Base-by-base conservation (phyloP, 1,284 basidiomycete genomes). In the Athelia psychrophila region DNA sequence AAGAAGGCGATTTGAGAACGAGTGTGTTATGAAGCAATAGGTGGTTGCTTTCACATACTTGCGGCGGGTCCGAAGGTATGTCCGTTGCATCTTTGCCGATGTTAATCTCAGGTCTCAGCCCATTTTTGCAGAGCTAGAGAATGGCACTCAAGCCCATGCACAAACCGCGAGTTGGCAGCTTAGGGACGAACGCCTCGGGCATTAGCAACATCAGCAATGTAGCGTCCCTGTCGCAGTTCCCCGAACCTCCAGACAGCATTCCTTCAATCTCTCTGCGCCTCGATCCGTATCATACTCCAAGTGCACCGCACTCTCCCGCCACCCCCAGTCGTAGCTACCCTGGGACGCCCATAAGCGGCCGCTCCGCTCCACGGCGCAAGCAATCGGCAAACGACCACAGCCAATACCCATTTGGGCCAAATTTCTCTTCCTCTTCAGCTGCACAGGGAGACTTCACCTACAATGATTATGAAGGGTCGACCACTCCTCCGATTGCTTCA, bases 131-230 rank as follows among this genome's bases (percentile, higher is more conserved):
- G 27, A 30, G 13, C 13, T 30, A 13, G 13, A 30, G 27, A 30
- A 30, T 30, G 27, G 27, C 27, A 30, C 27, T 6, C 27, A 30
- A 30, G 5, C 6, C 27, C 6, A 30, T 13, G 27, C 27, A 30
- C 27, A 30, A 30, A 30, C 27, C 27, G 16, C 38, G 38, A 16
- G n/a, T 22, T n/a, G n/a, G n/a, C 38, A 57, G 40, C 53, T 64
- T 64, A 51, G 73, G 71, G 48, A 80, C 80, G 42, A 77, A 72
- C 56, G 77, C 74, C 8, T 83, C 82, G 30, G 77, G 72, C 24
- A 61, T 82, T 42, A 81, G 79, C 51, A 76, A 77, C 19, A 75
- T 83, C 44, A 80, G 77, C 60, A 63, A 60, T 51, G 73, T 71
- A 47, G 71, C 65, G 30, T 65, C 67, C 12, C 52, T 72, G 15